Percentiles rank a stretch among this genome's conserved stretches.
Evolutionary conservation across 1,284 basidiomycete genomes (phyloP).

Genomic region (Somion occarium): DNA sequence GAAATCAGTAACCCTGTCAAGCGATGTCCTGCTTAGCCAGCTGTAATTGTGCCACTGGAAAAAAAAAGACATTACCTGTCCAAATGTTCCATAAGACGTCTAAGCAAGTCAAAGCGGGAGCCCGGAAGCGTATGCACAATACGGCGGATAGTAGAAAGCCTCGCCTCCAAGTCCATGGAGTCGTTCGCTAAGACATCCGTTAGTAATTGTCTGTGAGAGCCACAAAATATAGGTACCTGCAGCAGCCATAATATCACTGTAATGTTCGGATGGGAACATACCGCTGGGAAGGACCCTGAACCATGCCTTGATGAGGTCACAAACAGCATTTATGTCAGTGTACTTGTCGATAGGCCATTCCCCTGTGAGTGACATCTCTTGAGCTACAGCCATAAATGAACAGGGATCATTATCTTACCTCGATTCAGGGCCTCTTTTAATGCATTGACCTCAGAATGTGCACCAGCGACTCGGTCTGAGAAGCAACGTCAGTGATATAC

Average conservation of each 20-base stretch:
- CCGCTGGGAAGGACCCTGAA: conserved; percentile 77
- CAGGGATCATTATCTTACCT: conserved; percentile 30
- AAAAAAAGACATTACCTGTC: conserved; percentile 50
- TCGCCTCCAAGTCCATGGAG: conserved; percentile 46
- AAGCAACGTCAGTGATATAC: conserved; percentile 2
- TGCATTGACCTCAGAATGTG: conserved; percentile 59
- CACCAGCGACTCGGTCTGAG: conserved; percentile 81
- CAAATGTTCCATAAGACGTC: conserved; percentile 75
- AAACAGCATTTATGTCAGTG: conserved; percentile 76
- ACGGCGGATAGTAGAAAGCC: conserved; percentile 56
- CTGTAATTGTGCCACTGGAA: neutral
- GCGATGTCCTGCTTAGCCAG: no score
- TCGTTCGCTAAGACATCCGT: conserved; percentile 11
- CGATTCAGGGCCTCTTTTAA: conserved; percentile 72
- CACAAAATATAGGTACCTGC: conserved; percentile 26
- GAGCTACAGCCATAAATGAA: conserved; percentile 6
- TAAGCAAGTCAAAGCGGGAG: conserved; percentile 70
- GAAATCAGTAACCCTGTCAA: conserved; percentile 69
- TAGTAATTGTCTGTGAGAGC: neutral
- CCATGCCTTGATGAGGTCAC: conserved; percentile 80
- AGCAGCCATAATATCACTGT: conserved; percentile 62
- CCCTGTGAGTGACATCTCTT: conserved; percentile 30
- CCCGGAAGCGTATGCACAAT: conserved; percentile 67
- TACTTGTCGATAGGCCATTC: conserved; percentile 51
- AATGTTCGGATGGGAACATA: conserved; percentile 66